phyloP scores from a whole-genome alignment of 2,329 filamentous ascomycete species.

The Botryotinia convoluta region DNA sequence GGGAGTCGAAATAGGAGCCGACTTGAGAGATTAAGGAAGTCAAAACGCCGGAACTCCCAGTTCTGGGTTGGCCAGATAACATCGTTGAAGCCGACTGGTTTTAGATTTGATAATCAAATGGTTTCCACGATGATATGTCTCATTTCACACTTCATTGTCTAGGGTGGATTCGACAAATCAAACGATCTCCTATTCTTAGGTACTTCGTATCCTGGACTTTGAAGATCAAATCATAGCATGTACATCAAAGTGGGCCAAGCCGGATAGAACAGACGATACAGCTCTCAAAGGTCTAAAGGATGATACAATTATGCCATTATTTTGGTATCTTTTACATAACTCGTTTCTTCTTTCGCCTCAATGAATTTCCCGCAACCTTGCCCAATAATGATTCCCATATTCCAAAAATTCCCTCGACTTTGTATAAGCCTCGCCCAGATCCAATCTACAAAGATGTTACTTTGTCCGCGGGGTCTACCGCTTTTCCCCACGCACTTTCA shows the following conservation, averaged over 20 bases:
- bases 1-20: not conserved
- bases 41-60: not conserved
- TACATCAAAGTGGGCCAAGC: not conserved
- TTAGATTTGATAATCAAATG: not conserved
- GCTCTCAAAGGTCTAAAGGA: not conserved
- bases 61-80: not conserved
- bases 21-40: not conserved
- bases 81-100: not conserved
- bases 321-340: conserved; percentile 22
- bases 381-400: conserved; percentile 10
- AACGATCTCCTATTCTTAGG: not conserved
- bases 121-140: not conserved
- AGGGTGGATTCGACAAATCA: not conserved
- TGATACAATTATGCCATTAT: conserved; percentile 18
- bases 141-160: not conserved
- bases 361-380: conserved; percentile 1
- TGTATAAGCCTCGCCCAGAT: conserved; percentile 9
- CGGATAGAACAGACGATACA: not conserved
- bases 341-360: conserved; percentile 8
- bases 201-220: not conserved
- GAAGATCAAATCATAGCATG: not conserved
- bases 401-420: conserved; percentile 2
- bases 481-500: conserved; percentile 70
- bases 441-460: conserved; percentile 21
- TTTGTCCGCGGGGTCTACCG: conserved; percentile 44